phyloP scores from a whole-genome alignment of 441 rosid species.

The Codiaeum variegatum region DNA sequence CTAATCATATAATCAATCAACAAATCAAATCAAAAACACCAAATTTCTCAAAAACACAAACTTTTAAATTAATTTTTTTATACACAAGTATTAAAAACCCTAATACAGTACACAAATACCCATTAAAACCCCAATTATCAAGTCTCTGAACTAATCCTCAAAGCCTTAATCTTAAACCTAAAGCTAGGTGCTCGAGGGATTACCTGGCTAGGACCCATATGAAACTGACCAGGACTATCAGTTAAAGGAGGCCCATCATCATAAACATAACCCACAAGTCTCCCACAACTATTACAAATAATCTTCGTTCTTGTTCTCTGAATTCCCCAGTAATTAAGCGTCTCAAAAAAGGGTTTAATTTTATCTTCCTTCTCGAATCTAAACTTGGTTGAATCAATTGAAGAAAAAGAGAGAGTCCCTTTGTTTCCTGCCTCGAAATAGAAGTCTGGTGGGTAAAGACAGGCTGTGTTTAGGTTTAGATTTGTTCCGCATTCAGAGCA shows the following conservation, averaged over 20 bases:
- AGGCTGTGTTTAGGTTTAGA: conserved; percentile 51
- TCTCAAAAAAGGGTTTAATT: conserved; percentile 79
- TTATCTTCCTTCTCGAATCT: conserved; percentile 77
- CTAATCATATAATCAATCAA: not conserved
- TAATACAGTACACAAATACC: not conserved
- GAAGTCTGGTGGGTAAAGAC: conserved; percentile 66
- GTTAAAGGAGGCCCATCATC: conserved; percentile 88
- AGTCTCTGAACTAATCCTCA: conserved; percentile 54
- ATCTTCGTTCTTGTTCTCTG: conserved; percentile 71
- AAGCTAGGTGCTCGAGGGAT: conserved; percentile 78
- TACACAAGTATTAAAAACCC: not conserved
- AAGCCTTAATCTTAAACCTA: conserved; percentile 70
- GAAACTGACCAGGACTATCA: conserved; percentile 64
- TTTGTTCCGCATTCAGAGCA: conserved; percentile 73
- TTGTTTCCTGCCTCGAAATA: conserved; percentile 97
- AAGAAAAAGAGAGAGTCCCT: conserved; percentile 67
- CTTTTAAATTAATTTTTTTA: not conserved
- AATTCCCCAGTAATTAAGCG: conserved; percentile 85
- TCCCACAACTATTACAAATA: conserved; percentile 58
- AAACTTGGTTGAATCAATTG: conserved; percentile 62
- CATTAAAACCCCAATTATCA: conserved; percentile 23
- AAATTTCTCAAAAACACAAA: not conserved
- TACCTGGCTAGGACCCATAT: conserved; percentile 87
- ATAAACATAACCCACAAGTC: conserved; percentile 63
- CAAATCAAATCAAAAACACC: not conserved